Conservation (phyloP, 768 basidiomycete genomes). For the Clitopilus passeckerianus region DNA sequence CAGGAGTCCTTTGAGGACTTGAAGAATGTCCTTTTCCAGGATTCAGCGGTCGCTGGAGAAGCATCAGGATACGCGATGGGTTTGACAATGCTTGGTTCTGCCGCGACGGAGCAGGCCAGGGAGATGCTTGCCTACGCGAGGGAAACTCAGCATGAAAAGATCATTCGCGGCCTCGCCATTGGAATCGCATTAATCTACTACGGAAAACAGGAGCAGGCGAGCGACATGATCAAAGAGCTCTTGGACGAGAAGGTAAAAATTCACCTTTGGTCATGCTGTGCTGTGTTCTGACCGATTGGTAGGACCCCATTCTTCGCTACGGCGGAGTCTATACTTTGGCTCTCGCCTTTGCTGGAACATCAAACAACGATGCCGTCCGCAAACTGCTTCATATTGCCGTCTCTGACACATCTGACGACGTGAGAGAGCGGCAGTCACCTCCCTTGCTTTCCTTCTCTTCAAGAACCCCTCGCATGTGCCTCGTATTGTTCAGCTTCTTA, state of each 20-base stretch:
- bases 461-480: conserved; percentile 96
- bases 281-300: conserved; percentile 3
- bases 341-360: conserved; percentile 93
- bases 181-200: conserved; percentile 92
- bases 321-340: conserved; percentile 97
- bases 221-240: conserved; percentile 71
- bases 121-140: conserved; percentile 97
- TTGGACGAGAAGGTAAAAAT: conserved; percentile 76
- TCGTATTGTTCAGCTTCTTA: conserved; percentile 91
- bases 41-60: conserved; percentile 95
- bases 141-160: conserved; percentile 99
- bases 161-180: conserved; percentile 92
- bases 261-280: background rate
- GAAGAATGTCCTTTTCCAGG: conserved; percentile 83
- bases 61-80: conserved; percentile 98
- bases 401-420: conserved; percentile 97
- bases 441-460: conserved; percentile 94
- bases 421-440: conserved; percentile 95
- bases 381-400: conserved; percentile 94
- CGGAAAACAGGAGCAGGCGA: conserved; percentile 89
- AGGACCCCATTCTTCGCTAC: conserved; percentile 97
- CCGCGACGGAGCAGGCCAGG: conserved; percentile 67
- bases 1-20: conserved; percentile 89
- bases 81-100: conserved; percentile 95
- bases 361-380: conserved; percentile 90